Percentiles rank a stretch among this genome's conserved stretches.
phyloP scores from a whole-genome alignment of 2,329 filamentous ascomycete genomes.

The Orbilia quercus region DNA sequence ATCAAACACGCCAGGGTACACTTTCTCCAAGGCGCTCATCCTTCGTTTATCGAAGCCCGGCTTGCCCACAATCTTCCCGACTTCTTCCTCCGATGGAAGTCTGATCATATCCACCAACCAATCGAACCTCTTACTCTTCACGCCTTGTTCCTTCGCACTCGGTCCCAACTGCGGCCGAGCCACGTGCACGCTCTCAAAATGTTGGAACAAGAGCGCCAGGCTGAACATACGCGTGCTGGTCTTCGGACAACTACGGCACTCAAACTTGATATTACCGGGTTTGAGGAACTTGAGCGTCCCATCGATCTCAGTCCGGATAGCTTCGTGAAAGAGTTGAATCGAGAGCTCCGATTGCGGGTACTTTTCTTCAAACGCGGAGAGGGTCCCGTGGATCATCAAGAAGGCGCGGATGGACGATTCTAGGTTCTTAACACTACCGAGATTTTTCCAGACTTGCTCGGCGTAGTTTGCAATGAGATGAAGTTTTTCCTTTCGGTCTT shows the following conservation, averaged over 20 bases:
- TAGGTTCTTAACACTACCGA: slow-evolving; percentile 33
- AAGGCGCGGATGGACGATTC: slow-evolving; percentile 42
- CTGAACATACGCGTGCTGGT: slow-evolving; percentile 51
- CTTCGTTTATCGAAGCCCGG: slow-evolving; percentile 71
- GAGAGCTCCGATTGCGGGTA: slow-evolving; percentile 64
- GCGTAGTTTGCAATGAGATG: slow-evolving; percentile 42
- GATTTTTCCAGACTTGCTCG: slow-evolving; percentile 45
- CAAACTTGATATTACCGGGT: slow-evolving; percentile 48
- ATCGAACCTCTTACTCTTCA: slow-evolving; percentile 63
- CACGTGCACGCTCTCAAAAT: slow-evolving; percentile 60
- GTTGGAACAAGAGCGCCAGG: slow-evolving; percentile 60
- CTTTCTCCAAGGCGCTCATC: slow-evolving; percentile 67
- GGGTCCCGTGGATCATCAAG: slow-evolving; percentile 48
- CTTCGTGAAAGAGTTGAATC: slow-evolving; percentile 62
- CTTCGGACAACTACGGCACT: slow-evolving; percentile 43
- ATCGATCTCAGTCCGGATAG: slow-evolving; percentile 59
- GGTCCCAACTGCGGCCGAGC: slow-evolving; percentile 60
- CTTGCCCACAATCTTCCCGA: slow-evolving; percentile 67
- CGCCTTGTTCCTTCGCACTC: slow-evolving; percentile 58
- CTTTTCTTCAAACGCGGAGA: slow-evolving; percentile 65
- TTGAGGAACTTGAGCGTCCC: slow-evolving; percentile 54
- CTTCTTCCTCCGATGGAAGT: slow-evolving; percentile 68
- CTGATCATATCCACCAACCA: slow-evolving; percentile 74
- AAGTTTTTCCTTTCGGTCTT: slow-evolving; percentile 49
- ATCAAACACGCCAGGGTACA: slow-evolving; percentile 66